phyloP scores from a whole-genome alignment of 345 rosid genomes.

The Gossypioides kirkii region DNA sequence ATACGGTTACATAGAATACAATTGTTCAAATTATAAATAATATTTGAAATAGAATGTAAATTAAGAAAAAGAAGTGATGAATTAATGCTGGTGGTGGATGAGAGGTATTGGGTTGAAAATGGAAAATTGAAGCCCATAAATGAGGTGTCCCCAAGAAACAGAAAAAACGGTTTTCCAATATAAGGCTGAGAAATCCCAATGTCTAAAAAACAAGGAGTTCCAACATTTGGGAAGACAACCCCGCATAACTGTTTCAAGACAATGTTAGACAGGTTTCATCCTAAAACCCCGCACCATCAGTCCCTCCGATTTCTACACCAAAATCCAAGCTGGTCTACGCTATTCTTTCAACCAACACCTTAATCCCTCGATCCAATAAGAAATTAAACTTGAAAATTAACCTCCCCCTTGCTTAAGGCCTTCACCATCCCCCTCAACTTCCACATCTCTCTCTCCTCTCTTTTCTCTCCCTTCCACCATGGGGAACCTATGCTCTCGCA shows the following conservation, averaged over 20 bases:
- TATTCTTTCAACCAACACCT: not conserved
- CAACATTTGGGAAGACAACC: not conserved
- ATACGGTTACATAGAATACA: too few species aligned
- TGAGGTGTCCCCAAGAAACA: not conserved
- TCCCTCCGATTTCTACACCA: conserved; percentile 20
- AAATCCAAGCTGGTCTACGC: conserved; percentile 19
- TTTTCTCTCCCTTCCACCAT: conserved; percentile 19
- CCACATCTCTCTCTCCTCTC: conserved; percentile 25
- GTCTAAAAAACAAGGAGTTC: not conserved
- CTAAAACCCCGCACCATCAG: conserved; percentile 32
- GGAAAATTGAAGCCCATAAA: too few species aligned
- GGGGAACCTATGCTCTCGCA: conserved; percentile 15
- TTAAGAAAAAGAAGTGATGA: too few species aligned
- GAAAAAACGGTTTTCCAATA: conserved; percentile 1
- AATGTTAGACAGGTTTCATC: conserved; percentile 11
- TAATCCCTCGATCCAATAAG: not conserved
- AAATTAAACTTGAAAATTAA: not conserved
- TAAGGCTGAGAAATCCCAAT: conserved; percentile 24
- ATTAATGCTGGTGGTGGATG: too few species aligned
- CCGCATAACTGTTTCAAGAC: conserved; percentile 12
- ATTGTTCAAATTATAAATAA: too few species aligned
- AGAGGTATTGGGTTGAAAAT: too few species aligned
- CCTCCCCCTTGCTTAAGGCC: conserved; percentile 13
- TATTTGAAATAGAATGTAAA: too few species aligned
- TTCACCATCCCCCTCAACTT: conserved; percentile 4